A percentile compares a stretch with the other conserved stretches of the same genome.
Evolutionary conservation across 345 rosid species (phyloP).

Genomic region (Dipteronia sinensis): DNA sequence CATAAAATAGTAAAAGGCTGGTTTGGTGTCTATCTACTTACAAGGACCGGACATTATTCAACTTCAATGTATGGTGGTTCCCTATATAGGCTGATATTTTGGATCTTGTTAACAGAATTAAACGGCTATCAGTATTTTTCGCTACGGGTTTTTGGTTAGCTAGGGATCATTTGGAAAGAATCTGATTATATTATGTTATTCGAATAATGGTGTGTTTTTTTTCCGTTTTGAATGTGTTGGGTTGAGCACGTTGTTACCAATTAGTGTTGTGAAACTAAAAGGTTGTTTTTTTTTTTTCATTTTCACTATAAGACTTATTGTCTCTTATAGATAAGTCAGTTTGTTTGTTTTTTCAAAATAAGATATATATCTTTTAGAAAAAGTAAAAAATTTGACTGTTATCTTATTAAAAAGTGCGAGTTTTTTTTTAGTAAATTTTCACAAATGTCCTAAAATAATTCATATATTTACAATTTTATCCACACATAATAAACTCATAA

Average conservation of each 20-base stretch:
- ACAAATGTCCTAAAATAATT: no score
- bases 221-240: background rate
- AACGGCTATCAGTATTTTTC: slow-evolving; percentile 2
- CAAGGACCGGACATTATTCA: slow-evolving; percentile 6
- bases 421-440: no score
- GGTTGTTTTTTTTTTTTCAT: no score
- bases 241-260: background rate
- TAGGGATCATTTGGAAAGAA: background rate
- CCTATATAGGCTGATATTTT: slow-evolving; percentile 7
- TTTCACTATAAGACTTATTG: no score
- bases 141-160: background rate
- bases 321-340: no score
- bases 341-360: no score
- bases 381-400: no score
- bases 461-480: no score
- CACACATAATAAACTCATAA: no score
- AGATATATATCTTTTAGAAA: no score
- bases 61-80: background rate
- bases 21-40: background rate
- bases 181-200: background rate
- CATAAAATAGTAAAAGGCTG: background rate
- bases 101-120: slow-evolving; percentile 13
- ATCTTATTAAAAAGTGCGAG: no score
- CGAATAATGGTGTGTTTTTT: background rate
- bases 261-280: background rate